These are phyloP conservation scores for Phytophthora foliorum DNA, from an alignment of 352 stramenopile genomes.

Conservation along the genomic window DNA sequence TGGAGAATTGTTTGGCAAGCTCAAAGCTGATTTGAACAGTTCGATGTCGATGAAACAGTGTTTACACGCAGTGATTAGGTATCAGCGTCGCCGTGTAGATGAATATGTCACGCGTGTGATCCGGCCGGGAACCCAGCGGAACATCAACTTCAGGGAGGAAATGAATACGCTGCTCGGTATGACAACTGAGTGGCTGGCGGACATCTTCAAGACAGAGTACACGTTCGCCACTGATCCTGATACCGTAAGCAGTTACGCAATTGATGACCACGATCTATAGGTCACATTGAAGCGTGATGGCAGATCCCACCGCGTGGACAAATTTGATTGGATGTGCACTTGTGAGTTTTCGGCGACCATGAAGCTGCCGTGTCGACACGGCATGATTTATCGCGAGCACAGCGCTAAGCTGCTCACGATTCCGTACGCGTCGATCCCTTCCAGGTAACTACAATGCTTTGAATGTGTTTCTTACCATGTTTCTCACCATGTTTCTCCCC, in stretches of 20 bases:
- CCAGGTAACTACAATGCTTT: slow-evolving; percentile 13
- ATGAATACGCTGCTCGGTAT: not conserved
- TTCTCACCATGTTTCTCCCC: no score
- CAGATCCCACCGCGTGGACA: slow-evolving; percentile 1
- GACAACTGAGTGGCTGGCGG: not conserved
- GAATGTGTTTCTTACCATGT: no score
- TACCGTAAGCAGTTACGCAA: not conserved
- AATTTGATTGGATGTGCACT: slow-evolving; percentile 2
- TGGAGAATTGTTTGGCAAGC: no score
- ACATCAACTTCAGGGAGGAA: not conserved
- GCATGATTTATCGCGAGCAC: slow-evolving; percentile 8
- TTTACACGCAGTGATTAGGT: not conserved
- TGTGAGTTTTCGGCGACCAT: slow-evolving; percentile 5
- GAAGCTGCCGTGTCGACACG: slow-evolving; percentile 11
- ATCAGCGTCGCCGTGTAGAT: not conserved
- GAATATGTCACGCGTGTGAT: not conserved
- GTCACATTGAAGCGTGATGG: not conserved
- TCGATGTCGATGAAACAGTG: no score
- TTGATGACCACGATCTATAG: not conserved
- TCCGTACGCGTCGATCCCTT: slow-evolving; percentile 8
- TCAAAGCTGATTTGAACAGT: no score
- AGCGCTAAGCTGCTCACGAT: no score
- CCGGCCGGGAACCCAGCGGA: not conserved
- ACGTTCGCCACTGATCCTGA: not conserved
- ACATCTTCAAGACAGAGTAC: not conserved